A percentile compares a stretch with the other conserved stretches of the same genome.
Evolutionary conservation across 176 grass and related monocot species (phyloP).

Genomic region (Cenchrus americanus): DNA sequence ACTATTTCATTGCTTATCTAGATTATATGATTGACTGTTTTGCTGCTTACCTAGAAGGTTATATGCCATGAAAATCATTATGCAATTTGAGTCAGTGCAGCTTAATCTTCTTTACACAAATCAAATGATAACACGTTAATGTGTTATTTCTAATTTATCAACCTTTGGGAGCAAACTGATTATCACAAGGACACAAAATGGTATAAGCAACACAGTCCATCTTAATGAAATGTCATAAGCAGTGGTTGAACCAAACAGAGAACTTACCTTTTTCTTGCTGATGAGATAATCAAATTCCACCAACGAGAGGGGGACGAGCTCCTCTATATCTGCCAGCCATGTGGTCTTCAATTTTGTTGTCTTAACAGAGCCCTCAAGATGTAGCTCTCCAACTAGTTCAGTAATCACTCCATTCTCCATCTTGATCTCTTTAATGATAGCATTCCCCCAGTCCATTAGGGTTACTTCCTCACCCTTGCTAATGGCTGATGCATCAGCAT

Average conservation of each 20-base stretch:
- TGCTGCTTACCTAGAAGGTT: neutral
- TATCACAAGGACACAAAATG: no score
- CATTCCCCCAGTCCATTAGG: slow-evolving; percentile 96
- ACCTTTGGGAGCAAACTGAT: neutral
- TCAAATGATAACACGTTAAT: neutral
- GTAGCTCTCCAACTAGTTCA: slow-evolving; percentile 68
- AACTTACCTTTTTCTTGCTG: slow-evolving; percentile 78
- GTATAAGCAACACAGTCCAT: no score
- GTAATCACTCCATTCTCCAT: slow-evolving; percentile 61
- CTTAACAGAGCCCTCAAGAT: slow-evolving; percentile 89
- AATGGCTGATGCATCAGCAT: slow-evolving; percentile 67
- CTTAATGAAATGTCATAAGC: no score
- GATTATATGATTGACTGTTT: neutral
- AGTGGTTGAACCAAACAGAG: neutral
- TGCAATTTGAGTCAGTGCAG: slow-evolving; percentile 2
- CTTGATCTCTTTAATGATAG: slow-evolving; percentile 80
- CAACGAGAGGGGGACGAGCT: slow-evolving; percentile 69
- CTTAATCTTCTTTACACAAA: neutral
- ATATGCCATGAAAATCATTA: neutral
- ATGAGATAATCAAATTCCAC: slow-evolving; percentile 91
- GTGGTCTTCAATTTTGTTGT: slow-evolving; percentile 87
- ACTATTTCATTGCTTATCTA: no score
- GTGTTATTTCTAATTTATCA: no score
- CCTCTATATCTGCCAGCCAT: slow-evolving; percentile 83
- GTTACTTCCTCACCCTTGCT: slow-evolving; percentile 80